Base-by-base conservation (phyloP, 2,329 filamentous ascomycete species). In the Colletotrichum graminicola region DNA sequence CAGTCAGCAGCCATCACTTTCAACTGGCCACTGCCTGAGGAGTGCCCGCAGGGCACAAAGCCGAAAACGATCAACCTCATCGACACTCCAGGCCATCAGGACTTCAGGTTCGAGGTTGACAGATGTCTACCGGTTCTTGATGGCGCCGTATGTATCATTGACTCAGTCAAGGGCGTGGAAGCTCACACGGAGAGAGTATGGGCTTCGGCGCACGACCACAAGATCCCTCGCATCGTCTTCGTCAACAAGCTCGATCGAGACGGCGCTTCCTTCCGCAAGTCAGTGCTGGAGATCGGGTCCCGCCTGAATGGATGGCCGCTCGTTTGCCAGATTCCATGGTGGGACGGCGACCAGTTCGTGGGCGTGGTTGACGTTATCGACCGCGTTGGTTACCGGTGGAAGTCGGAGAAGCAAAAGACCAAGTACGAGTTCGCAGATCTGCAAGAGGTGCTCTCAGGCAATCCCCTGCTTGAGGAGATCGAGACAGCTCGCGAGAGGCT, bases 171-270 rank as follows among this genome's bases (percentile, higher is more conserved):
- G 72, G 94, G 94, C 1, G 96, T 99, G 29, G 96, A 99, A 81
- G 95, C 96, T 1, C 96, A 98, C 79, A 98, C 96, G 0, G 96
- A 99, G 79, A 92, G 97, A 76, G 96, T 99, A 3, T 99, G 96
- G 96, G 87, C 89, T 18, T 96, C 97, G 74, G 95, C 96, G 8
- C 93, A 93, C 63, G 90, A 91, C 56, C 97, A 97, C 79, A 87
- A 86, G 29, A 97, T 98, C 51, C 96, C 96, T 0, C 88, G 94
- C 32, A 88, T 94, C 62, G 86, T 94, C 57, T 94, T 91, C 75
- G 89, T 94, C 76, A 94, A 95, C 81, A 94, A 94, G 77, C 86
- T 95, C 8, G 93, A 95, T 77, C 90, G 93, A 39, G 91, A 93
- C 73, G 93, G 93, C 12, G 93, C 93, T 2, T 90, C 88, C 0